Conservation (phyloP, 352 stramenopile genomes). For the Phytophthora niederhauseri region DNA sequence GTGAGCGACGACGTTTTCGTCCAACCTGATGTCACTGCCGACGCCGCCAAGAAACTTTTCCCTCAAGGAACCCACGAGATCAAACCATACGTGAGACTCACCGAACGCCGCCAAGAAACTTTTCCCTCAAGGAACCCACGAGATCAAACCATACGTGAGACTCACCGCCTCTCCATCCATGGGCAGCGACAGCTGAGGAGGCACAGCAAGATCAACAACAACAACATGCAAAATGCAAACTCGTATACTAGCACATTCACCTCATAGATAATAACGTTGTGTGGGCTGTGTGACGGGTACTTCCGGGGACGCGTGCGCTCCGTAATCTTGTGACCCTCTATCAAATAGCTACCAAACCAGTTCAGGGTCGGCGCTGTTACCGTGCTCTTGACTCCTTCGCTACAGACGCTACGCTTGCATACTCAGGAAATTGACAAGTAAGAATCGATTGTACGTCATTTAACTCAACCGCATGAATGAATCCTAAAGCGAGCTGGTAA, state of each 20-base stretch:
- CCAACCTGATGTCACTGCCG: slow-evolving; percentile 63
- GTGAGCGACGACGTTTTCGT: slow-evolving; percentile 88
- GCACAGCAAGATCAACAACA: slow-evolving; percentile 8
- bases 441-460: too few relatives aligned
- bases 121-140: slow-evolving; percentile 82
- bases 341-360: slow-evolving; percentile 17
- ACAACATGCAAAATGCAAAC: slow-evolving; percentile 20
- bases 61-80: slow-evolving; percentile 85
- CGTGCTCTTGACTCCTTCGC: too few relatives aligned
- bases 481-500: too few relatives aligned
- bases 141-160: slow-evolving; percentile 81
- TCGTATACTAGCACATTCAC: slow-evolving; percentile 35
- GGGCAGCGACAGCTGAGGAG: slow-evolving; percentile 50
- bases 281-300: slow-evolving; percentile 19
- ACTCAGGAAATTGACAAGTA: too few relatives aligned
- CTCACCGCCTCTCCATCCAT: slow-evolving; percentile 76
- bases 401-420: too few relatives aligned
- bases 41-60: slow-evolving; percentile 82
- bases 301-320: neutral
- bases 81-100: slow-evolving; percentile 79
- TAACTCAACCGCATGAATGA: too few relatives aligned
- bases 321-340: slow-evolving; percentile 22
- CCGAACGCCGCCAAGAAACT: slow-evolving; percentile 81
- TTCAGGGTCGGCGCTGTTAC: neutral
- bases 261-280: slow-evolving; percentile 37